Percentiles rank a stretch among this genome's conserved stretches.
These are phyloP conservation scores for Zygoascus sp. DNA, from an alignment of 1,139 yeast species.

Conservation along the genomic window DNA sequence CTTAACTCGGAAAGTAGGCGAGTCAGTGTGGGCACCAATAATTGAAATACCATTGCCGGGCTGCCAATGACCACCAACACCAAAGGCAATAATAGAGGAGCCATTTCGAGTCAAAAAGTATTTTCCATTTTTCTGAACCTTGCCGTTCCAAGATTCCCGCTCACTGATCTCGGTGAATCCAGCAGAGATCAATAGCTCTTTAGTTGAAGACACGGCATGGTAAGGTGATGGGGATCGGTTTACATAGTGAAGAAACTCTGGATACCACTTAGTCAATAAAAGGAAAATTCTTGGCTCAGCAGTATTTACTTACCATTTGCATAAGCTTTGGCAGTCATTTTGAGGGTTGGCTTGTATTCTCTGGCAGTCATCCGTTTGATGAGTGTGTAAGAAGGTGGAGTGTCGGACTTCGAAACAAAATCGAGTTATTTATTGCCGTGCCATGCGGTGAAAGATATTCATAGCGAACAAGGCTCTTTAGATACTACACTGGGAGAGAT, in stretches of 20 bases:
- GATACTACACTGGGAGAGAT: no score
- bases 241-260: conserved; percentile 68
- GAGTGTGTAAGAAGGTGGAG: not conserved
- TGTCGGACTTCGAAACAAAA: conserved; percentile 3
- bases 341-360: not conserved
- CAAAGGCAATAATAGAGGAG: conserved; percentile 83
- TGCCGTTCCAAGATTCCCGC: conserved; percentile 66
- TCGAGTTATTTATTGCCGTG: not conserved
- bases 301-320: conserved; percentile 12
- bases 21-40: conserved; percentile 93
- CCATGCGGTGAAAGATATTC: not conserved
- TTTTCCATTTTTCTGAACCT: conserved; percentile 52
- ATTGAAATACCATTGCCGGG: conserved; percentile 86
- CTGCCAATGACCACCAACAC: conserved; percentile 65
- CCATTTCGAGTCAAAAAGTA: conserved; percentile 63
- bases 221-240: conserved; percentile 91
- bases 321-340: conserved; percentile 9
- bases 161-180: conserved; percentile 76
- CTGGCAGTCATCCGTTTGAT: not conserved
- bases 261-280: not conserved
- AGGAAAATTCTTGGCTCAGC: not conserved
- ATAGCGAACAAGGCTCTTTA: no score
- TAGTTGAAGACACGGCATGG: conserved; percentile 76
- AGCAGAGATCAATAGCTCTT: conserved; percentile 47
- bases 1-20: conserved; percentile 85